Conservation (phyloP, 2,329 filamentous ascomycete species). For the Coleophoma eucalyptorum region DNA sequence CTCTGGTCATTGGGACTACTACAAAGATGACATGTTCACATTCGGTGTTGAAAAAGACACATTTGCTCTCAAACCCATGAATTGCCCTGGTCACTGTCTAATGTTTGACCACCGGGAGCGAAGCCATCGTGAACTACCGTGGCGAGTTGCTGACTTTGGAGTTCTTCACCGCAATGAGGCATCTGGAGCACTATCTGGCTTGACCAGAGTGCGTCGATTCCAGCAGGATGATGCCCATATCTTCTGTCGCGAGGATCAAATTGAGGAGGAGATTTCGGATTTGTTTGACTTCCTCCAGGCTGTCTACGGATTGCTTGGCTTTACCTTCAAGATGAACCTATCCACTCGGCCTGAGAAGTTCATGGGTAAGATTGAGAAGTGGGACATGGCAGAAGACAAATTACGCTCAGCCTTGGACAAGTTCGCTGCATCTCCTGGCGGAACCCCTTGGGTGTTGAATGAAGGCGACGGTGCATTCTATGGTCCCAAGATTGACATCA, state of each 20-base stretch:
- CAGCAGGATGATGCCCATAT: conserved; percentile 97
- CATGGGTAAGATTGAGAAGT: conserved; percentile 81
- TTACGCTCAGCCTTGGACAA: conserved; percentile 75
- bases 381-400: conserved; percentile 83
- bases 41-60: conserved; percentile 79
- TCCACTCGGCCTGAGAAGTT: conserved; percentile 88
- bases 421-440: conserved; percentile 56
- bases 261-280: conserved; percentile 68
- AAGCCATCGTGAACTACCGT: conserved; percentile 85
- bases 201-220: conserved; percentile 91
- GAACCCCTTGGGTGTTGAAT: conserved; percentile 82
- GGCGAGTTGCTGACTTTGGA: conserved; percentile 93
- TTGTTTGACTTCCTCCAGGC: conserved; percentile 83
- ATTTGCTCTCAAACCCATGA: conserved; percentile 94
- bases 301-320: conserved; percentile 80
- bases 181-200: conserved; percentile 83
- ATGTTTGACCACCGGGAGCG: conserved; percentile 81
- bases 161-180: conserved; percentile 94
- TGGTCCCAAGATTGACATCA: conserved; percentile 97
- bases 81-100: conserved; percentile 91
- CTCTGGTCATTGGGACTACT: conserved; percentile 91
- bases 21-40: conserved; percentile 95
- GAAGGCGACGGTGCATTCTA: conserved; percentile 97
- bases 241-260: conserved; percentile 83
- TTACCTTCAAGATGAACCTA: conserved; percentile 90